Evolutionary conservation across 192 early-diverging fungal species (phyloP), one percentile per base, ranked within the genome.

Genomic region (Rhizophagus clarus): DNA sequence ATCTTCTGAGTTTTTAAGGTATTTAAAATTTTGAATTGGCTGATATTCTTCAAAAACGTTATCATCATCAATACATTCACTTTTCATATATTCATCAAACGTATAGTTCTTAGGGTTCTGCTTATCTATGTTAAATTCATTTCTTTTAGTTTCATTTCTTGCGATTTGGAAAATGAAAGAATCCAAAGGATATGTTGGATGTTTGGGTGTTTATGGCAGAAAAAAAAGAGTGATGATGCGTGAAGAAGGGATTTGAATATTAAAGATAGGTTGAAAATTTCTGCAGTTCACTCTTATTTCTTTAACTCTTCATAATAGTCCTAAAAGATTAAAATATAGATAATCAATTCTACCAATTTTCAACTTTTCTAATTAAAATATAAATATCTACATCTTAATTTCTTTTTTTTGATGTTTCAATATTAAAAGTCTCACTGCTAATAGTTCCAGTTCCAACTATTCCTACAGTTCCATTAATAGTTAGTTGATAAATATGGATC

Each of bases 1-100:
- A 69, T 80, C 51, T 80, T 74, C 49, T 80, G 79, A 34, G 56
- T 60, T 74, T 62, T 47, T 22, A 80, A 32, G 20, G 79, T 61
- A 56, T 79, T 56, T 42, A 26, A 69, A 47, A 70, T n/a, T n/a
- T n/a, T n/a, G n/a, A 8, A 32, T 71, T 20, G 7, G 62, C 62
- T 64, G 62, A 64, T 26, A 17, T 64, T 64, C 62, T n/a, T 61
- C 15, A 0, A 42, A 42, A 42, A 42, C 40, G 40, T 42, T 9
- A 42, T 42, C 10, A 9, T 51, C 0, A 51, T 17, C 49, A 14
- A 17, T 17, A 17, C 15, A 14, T 17, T 51, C 49, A 51, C 15
- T 3, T 2, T 51, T 17, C 49, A 56, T 17, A 4, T 56, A 56
- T 56, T 56, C 49, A 22, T 20, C 3, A 4, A 20, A 20, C 17